Evolutionary conservation across 306 rosid genomes (phyloP).

Genomic region (Phaseolus lunatus): DNA sequence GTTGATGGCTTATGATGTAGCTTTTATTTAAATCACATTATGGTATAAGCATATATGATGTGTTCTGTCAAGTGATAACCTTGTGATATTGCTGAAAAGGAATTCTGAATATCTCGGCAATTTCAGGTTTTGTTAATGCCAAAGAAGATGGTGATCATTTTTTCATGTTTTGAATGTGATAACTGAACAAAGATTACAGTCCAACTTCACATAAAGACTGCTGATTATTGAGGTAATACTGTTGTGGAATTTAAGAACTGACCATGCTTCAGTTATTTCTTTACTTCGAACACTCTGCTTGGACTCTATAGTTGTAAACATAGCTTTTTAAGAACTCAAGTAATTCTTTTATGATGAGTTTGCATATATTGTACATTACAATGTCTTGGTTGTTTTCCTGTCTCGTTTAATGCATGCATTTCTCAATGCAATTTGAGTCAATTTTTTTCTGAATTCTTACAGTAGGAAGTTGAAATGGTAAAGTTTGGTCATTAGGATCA

Average conservation of each 20-base stretch:
- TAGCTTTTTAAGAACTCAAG: conserved; percentile 42
- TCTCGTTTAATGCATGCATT: conserved; percentile 33
- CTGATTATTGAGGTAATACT: conserved; percentile 73
- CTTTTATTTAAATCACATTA: conserved; percentile 1
- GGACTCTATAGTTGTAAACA: conserved; percentile 51
- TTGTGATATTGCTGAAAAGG: conserved; percentile 37
- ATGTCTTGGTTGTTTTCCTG: conserved; percentile 29
- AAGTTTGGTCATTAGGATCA: conserved; percentile 21
- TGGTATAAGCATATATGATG: conserved; percentile 4
- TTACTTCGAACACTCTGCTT: conserved; percentile 46
- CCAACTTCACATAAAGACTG: conserved; percentile 51
- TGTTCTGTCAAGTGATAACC: not conserved
- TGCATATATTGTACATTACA: conserved; percentile 37
- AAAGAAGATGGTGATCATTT: conserved; percentile 46
- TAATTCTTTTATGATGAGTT: conserved; percentile 26
- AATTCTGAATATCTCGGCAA: conserved; percentile 48
- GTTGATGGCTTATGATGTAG: conserved; percentile 35
- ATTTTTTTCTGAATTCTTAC: conserved; percentile 30
- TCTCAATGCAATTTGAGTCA: conserved; percentile 24
- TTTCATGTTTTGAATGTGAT: conserved; percentile 53
- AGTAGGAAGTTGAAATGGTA: conserved; percentile 14
- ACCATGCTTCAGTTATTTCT: conserved; percentile 44
- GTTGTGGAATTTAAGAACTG: conserved; percentile 51
- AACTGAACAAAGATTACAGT: conserved; percentile 54
- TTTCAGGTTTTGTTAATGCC: conserved; percentile 68